phyloP scores from a whole-genome alignment of 495 filamentous ascomycete genomes.

The Penicillium roqueforti region DNA sequence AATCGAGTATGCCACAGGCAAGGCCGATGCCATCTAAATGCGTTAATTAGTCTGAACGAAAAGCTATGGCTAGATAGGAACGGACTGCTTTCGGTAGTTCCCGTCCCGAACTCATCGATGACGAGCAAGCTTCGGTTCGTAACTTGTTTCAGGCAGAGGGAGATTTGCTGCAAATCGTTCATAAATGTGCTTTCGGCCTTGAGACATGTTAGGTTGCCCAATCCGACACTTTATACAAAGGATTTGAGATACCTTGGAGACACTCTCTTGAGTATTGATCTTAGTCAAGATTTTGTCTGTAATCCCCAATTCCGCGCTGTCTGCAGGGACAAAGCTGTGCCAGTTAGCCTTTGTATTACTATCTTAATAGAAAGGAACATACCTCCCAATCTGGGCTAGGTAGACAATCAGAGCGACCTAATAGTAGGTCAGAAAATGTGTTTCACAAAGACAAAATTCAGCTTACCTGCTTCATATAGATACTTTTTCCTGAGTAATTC shows the following conservation, averaged over 20 bases:
- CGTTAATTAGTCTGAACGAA: neutral
- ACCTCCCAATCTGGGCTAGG: slow-evolving; percentile 84
- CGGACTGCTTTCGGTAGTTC: slow-evolving; percentile 66
- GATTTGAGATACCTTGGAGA: slow-evolving; percentile 52
- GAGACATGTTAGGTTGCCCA: neutral
- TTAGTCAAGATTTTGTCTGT: slow-evolving; percentile 92
- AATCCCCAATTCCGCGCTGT: slow-evolving; percentile 72
- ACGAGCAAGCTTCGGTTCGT: slow-evolving; percentile 76
- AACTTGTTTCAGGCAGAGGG: slow-evolving; percentile 69
- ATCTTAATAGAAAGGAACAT: slow-evolving; percentile 1
- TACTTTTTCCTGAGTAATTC: slow-evolving; percentile 94
- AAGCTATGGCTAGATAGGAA: neutral
- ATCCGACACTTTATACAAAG: neutral
- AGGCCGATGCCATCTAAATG: slow-evolving; percentile 74
- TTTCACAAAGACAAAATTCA: neutral
- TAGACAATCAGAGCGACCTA: slow-evolving; percentile 83
- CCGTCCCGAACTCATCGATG: slow-evolving; percentile 96
- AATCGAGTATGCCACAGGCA: slow-evolving; percentile 73
- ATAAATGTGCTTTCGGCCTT: slow-evolving; percentile 87
- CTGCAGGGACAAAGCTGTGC: slow-evolving; percentile 75
- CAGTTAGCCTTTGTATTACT: slow-evolving; percentile 2
- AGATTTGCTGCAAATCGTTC: slow-evolving; percentile 86
- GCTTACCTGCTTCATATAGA: slow-evolving; percentile 83
- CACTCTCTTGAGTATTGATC: slow-evolving; percentile 81
- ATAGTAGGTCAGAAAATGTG: neutral